Evolutionary conservation across 1,139 yeast species (phyloP).

Genomic region (Yamadazyma siamensis): DNA sequence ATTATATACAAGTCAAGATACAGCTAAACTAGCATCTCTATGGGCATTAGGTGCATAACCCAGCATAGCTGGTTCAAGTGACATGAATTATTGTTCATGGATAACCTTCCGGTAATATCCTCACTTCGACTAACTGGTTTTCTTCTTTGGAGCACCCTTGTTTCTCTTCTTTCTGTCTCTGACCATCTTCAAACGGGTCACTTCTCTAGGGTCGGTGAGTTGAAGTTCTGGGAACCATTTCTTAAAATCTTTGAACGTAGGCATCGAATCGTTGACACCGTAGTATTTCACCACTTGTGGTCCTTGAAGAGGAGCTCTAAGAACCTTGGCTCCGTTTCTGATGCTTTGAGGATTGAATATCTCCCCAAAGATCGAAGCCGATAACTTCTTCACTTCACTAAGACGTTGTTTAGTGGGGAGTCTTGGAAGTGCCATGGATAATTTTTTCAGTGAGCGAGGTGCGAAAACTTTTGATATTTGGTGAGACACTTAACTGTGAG

Average conservation of each 20-base stretch:
- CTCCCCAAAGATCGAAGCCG: conserved; percentile 32
- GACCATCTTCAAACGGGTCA: conserved; percentile 62
- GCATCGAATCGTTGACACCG: conserved; percentile 64
- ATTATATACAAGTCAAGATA: no score
- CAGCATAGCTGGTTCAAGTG: no score
- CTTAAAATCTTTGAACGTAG: conserved; percentile 60
- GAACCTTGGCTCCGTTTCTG: conserved; percentile 76
- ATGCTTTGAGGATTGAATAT: conserved; percentile 59
- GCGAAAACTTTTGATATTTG: neutral
- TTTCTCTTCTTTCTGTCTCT: conserved; percentile 79
- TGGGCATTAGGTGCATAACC: no score
- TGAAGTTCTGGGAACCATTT: conserved; percentile 55
- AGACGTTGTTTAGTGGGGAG: conserved; percentile 28
- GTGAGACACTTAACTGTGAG: conserved; percentile 2
- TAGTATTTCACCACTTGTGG: conserved; percentile 70
- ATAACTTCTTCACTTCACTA: conserved; percentile 25
- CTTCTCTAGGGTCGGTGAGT: conserved; percentile 72
- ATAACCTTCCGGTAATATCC: neutral
- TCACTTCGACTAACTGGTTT: conserved; percentile 17
- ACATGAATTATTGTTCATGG: no score
- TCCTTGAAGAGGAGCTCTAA: conserved; percentile 73
- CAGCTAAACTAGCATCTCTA: no score
- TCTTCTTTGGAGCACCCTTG: conserved; percentile 90
- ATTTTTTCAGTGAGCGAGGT: neutral
- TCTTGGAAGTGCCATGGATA: conserved; percentile 6